phyloP scores from a whole-genome alignment of 345 rosid species.

The Citrus hindsii region DNA sequence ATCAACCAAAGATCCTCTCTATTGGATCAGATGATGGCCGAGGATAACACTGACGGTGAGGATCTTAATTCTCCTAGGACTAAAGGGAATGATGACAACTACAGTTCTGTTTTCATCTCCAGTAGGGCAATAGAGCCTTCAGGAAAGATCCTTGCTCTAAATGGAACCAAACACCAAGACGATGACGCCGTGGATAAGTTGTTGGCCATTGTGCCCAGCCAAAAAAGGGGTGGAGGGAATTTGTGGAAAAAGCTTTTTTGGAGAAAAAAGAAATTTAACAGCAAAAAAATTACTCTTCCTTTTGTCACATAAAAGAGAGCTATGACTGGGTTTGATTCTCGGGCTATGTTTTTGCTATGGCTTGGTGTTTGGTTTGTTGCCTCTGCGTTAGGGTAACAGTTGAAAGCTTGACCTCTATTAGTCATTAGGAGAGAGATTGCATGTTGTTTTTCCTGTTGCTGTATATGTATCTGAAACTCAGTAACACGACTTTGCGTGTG shows the following conservation, averaged over 20 bases:
- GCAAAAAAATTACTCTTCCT: constrained; percentile 39
- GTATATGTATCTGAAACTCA: constrained; percentile 16
- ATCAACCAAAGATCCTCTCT: constrained; percentile 64
- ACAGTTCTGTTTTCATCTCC: constrained; percentile 23
- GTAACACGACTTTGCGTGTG: not conserved
- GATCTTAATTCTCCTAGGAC: constrained; percentile 15
- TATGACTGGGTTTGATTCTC: not conserved
- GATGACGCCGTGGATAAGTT: constrained; percentile 29
- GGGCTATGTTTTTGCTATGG: not conserved
- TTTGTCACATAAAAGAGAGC: constrained; percentile 12
- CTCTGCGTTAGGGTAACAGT: not conserved
- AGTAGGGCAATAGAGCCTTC: constrained; percentile 33
- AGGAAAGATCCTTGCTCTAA: constrained; percentile 35
- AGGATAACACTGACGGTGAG: constrained; percentile 37
- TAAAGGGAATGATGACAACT: constrained; percentile 19
- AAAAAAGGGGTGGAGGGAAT: constrained; percentile 40
- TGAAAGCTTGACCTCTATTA: not conserved
- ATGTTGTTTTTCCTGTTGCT: constrained; percentile 7
- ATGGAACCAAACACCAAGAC: constrained; percentile 23
- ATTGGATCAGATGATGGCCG: constrained; percentile 83
- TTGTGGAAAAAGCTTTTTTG: constrained; percentile 73
- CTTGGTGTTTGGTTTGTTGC: not conserved
- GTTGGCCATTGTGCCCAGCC: constrained; percentile 56
- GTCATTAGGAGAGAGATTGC: not conserved
- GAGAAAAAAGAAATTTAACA: constrained; percentile 48